A percentile compares a stretch with the other conserved stretches of the same genome.
Evolutionary conservation across 768 basidiomycete species (phyloP).

Genomic region (Lyophyllum atratum): DNA sequence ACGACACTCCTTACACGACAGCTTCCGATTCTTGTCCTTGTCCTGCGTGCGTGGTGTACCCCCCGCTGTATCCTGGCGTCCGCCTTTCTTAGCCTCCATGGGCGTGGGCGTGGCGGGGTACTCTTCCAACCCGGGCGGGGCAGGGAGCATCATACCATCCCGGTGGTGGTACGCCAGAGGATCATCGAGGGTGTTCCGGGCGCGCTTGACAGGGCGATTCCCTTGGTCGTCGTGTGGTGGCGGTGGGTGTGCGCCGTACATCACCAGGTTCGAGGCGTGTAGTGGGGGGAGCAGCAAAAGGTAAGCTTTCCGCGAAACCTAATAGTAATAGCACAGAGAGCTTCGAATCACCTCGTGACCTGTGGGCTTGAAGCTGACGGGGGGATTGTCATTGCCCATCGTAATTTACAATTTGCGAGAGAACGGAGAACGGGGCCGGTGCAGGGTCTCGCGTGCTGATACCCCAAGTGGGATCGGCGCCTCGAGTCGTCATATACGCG

Average conservation of each 20-base stretch:
- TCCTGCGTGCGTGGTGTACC: conserved; percentile 22
- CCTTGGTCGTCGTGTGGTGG: neutral
- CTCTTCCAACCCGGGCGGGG: neutral
- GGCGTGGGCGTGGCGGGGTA: neutral
- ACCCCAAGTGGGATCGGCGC: neutral
- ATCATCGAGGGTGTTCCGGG: conserved; percentile 1
- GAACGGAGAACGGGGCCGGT: neutral
- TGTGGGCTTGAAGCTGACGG: no score
- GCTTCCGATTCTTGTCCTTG: conserved; percentile 44
- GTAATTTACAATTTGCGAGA: neutral
- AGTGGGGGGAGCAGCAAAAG: conserved; percentile 3
- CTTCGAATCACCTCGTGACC: neutral
- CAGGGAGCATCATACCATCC: neutral
- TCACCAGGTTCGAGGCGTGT: no score
- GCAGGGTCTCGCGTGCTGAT: neutral
- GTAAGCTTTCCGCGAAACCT: neutral
- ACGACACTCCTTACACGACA: conserved; percentile 56
- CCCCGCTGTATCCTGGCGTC: conserved; percentile 14
- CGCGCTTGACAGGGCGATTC: conserved; percentile 4
- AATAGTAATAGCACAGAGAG: neutral
- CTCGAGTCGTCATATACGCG: conserved; percentile 10
- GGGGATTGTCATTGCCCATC: neutral
- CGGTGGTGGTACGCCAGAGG: neutral
- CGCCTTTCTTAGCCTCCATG: neutral
- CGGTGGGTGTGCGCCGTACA: conserved; percentile 12